Conservation (phyloP, 352 stramenopile genomes). For the Hyaloperonospora arabidopsidis region DNA sequence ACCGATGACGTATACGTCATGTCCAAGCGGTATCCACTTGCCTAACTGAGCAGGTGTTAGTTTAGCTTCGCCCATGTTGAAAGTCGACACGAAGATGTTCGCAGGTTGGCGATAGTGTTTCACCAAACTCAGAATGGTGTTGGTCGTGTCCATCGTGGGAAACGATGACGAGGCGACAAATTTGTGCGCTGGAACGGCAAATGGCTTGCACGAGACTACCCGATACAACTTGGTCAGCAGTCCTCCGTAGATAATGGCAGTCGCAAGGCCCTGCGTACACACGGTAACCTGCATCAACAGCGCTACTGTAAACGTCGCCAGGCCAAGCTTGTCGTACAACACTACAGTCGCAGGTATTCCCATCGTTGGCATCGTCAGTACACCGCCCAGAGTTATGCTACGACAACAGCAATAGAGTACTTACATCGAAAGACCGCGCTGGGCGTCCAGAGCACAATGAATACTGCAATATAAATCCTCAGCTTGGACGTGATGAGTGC, state of each 20-base stretch:
- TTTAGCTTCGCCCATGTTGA: constrained; percentile 75
- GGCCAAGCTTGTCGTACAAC: constrained; percentile 35
- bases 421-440: constrained; percentile 54
- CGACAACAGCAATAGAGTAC: constrained; percentile 5
- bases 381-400: constrained; percentile 4
- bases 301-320: constrained; percentile 40
- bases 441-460: constrained; percentile 62
- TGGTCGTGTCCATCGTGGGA: constrained; percentile 18
- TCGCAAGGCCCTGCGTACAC: constrained; percentile 54
- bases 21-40: constrained; percentile 74
- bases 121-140: constrained; percentile 17
- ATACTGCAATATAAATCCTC: constrained; percentile 61
- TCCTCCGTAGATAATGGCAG: constrained; percentile 56
- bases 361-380: constrained; percentile 6
- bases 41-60: constrained; percentile 42
- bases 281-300: constrained; percentile 61
- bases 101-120: constrained; percentile 41
- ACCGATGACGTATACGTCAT: constrained; percentile 84
- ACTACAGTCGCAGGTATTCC: constrained; percentile 24
- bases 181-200: constrained; percentile 23
- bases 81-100: constrained; percentile 74
- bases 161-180: constrained; percentile 31
- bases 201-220: constrained; percentile 21
- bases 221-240: constrained; percentile 34
- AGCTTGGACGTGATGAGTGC: constrained; percentile 53